Conservation (phyloP, 2,329 filamentous ascomycete genomes). For the Aspergillus sp. region DNA sequence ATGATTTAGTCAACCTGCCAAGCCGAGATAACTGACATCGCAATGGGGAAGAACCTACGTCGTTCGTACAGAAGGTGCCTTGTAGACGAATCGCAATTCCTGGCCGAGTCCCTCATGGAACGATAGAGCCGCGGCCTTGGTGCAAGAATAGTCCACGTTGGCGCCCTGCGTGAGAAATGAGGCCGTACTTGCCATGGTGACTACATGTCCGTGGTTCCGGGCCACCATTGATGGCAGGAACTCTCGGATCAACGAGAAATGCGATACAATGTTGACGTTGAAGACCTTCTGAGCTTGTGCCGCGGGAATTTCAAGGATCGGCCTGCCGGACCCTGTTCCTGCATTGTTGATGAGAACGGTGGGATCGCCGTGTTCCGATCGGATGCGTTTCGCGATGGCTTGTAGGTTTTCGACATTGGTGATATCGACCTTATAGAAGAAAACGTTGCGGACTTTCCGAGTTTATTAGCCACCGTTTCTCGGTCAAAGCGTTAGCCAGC, state of each 20-base stretch:
- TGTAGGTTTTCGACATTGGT: slow-evolving; percentile 32
- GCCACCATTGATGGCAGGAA: slow-evolving; percentile 54
- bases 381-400: slow-evolving; percentile 39
- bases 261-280: slow-evolving; percentile 52
- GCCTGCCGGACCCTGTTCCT: slow-evolving; percentile 47
- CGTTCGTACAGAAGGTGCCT: slow-evolving; percentile 37
- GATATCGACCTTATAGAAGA: slow-evolving; percentile 39
- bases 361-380: slow-evolving; percentile 42
- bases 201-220: slow-evolving; percentile 55
- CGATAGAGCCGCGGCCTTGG: slow-evolving; percentile 52
- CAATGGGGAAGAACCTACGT: slow-evolving; percentile 21
- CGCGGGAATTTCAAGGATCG: slow-evolving; percentile 48
- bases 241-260: slow-evolving; percentile 51
- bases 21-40: too few species aligned
- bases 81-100: slow-evolving; percentile 38
- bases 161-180: slow-evolving; percentile 48
- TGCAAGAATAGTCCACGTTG: slow-evolving; percentile 53
- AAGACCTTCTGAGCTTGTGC: slow-evolving; percentile 49
- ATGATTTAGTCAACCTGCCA: slow-evolving; percentile 4
- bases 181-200: slow-evolving; percentile 56
- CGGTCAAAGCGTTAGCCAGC: too few species aligned
- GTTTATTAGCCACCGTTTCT: too few species aligned
- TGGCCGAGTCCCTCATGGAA: slow-evolving; percentile 52
- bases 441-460: slow-evolving; percentile 20
- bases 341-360: slow-evolving; percentile 53